Percentiles rank a stretch among this genome's conserved stretches.
Evolutionary conservation across 257 asterid genomes (phyloP).

Genomic region (Scutellaria galericulata): DNA sequence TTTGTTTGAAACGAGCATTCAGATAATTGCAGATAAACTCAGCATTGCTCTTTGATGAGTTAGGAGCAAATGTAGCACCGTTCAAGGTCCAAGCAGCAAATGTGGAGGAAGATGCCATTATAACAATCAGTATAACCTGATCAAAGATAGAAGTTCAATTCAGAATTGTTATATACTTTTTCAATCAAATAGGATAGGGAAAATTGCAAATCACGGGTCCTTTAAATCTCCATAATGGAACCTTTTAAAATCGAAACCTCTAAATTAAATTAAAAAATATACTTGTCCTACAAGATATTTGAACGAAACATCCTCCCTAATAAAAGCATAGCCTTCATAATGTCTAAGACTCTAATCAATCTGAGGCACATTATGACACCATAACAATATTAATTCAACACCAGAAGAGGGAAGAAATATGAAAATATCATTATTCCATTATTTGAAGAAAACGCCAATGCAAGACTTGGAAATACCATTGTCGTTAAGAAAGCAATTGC

Average conservation of each 20-base stretch:
- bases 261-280: background rate
- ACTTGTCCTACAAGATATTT: background rate
- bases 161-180: background rate
- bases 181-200: background rate
- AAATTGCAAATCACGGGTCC: background rate
- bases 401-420: background rate
- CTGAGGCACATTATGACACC: background rate
- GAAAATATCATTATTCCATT: background rate
- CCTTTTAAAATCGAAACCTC: slow-evolving; percentile 9
- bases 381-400: background rate
- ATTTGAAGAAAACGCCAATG: background rate
- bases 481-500: slow-evolving; percentile 1
- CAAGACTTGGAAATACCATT: background rate
- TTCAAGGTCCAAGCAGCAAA: slow-evolving; percentile 43
- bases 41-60: slow-evolving; percentile 28
- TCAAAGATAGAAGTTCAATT: background rate
- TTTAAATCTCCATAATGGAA: slow-evolving; percentile 3
- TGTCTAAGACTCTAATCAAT: too few species aligned
- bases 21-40: slow-evolving; percentile 37
- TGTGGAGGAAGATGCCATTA: slow-evolving; percentile 53
- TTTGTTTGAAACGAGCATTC: slow-evolving; percentile 29
- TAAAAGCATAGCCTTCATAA: too few species aligned
- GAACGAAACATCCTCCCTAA: background rate
- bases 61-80: slow-evolving; percentile 35
- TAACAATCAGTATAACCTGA: slow-evolving; percentile 36